Conservation (phyloP, 345 rosid species). For the Stellera chamaejasme region DNA sequence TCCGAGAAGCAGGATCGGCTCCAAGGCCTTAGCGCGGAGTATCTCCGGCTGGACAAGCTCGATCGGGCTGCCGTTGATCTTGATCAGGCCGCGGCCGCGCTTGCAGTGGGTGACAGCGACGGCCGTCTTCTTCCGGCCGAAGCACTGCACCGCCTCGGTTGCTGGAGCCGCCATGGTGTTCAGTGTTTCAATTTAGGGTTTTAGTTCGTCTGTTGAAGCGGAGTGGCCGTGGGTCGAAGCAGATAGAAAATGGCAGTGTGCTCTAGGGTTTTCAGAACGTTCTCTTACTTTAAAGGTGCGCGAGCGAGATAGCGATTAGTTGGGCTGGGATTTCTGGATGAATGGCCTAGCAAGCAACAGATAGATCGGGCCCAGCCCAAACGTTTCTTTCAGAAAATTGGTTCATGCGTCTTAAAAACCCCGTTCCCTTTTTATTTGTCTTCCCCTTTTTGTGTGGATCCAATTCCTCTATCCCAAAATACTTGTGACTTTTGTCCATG, state of each 20-base stretch:
- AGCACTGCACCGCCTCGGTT: slow-evolving; percentile 55
- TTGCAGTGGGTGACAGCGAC: slow-evolving; percentile 82
- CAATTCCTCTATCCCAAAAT: too few species aligned
- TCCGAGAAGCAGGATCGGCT: slow-evolving; percentile 70
- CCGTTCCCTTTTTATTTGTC: too few species aligned
- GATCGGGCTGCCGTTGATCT: slow-evolving; percentile 77
- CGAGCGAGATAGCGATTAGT: neutral
- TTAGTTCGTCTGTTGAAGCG: too few species aligned
- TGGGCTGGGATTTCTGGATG: neutral
- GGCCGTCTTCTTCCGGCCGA: slow-evolving; percentile 85
- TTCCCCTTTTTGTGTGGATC: too few species aligned
- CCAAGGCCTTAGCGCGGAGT: slow-evolving; percentile 75
- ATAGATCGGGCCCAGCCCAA: too few species aligned
- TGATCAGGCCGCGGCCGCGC: slow-evolving; percentile 60
- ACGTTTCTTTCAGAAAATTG: too few species aligned
- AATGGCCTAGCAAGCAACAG: too few species aligned
- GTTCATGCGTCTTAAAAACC: too few species aligned
- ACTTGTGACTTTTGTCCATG: too few species aligned
- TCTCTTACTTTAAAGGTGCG: too few species aligned
- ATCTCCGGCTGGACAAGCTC: slow-evolving; percentile 79
- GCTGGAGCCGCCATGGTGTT: slow-evolving; percentile 31
- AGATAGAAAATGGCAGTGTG: neutral
- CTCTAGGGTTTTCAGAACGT: too few species aligned
- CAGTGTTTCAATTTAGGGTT: neutral
- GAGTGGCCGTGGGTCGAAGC: neutral